These are phyloP conservation scores for Sporothrix curviconia DNA, from an alignment of 2,329 filamentous ascomycete genomes.

Conservation along the genomic window DNA sequence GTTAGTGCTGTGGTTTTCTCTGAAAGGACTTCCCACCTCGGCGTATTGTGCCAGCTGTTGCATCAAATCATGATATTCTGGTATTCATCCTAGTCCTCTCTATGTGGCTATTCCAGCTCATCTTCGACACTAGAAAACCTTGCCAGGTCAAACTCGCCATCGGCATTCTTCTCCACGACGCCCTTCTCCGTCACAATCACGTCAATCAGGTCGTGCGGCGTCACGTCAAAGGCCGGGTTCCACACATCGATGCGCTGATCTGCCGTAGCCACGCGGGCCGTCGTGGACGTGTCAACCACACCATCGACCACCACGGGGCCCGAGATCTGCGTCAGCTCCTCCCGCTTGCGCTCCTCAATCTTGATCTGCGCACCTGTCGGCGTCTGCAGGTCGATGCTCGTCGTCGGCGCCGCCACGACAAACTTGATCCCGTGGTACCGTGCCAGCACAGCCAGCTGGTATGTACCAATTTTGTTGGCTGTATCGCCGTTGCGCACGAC, in stretches of 20 bases:
- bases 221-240: conserved; percentile 97
- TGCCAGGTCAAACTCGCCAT: conserved; percentile 61
- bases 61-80: too few relatives aligned
- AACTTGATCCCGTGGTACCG: conserved; percentile 86
- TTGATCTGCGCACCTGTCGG: conserved; percentile 70
- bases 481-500: conserved; percentile 96
- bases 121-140: not conserved
- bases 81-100: not conserved
- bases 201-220: conserved; percentile 81
- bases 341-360: conserved; percentile 78
- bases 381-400: conserved; percentile 83
- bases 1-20: too few relatives aligned
- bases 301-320: conserved; percentile 66
- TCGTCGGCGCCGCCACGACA: conserved; percentile 87
- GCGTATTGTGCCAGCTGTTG: too few relatives aligned
- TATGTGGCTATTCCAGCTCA: too few relatives aligned
- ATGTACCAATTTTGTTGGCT: conserved; percentile 97
- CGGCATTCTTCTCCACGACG: conserved; percentile 67
- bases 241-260: conserved; percentile 75
- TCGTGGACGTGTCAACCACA: conserved; percentile 51
- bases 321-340: conserved; percentile 78
- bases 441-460: conserved; percentile 84
- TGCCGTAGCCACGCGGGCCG: conserved; percentile 69
- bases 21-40: too few relatives aligned
- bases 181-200: conserved; percentile 90